Evolutionary conservation across 1,284 basidiomycete genomes (phyloP).

Genomic region (Spongispora temasekensis): DNA sequence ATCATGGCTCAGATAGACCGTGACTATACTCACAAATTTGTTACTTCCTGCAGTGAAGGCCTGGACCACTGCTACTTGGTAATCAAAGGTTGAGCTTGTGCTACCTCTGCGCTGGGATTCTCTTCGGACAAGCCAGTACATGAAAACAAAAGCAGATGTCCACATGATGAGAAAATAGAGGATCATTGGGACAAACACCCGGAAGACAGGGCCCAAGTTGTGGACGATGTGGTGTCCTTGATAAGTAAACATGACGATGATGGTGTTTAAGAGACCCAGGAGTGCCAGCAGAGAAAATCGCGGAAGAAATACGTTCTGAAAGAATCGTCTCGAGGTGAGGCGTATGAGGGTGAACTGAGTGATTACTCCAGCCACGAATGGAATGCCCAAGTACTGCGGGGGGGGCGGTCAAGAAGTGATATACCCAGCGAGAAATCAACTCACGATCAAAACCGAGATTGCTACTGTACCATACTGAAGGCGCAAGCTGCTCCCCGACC

Average conservation of each 20-base stretch:
- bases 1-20: neutral
- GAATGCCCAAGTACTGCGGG: slow-evolving; percentile 70
- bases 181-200: slow-evolving; percentile 78
- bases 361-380: slow-evolving; percentile 64
- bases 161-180: slow-evolving; percentile 84
- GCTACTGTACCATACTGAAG: slow-evolving; percentile 72
- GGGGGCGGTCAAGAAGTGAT: neutral
- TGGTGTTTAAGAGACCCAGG: slow-evolving; percentile 74
- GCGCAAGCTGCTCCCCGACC: slow-evolving; percentile 46
- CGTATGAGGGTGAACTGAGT: slow-evolving; percentile 64
- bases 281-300: slow-evolving; percentile 72
- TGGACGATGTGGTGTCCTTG: slow-evolving; percentile 45
- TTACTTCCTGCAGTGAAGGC: slow-evolving; percentile 61
- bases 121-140: slow-evolving; percentile 49
- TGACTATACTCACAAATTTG: slow-evolving; percentile 46
- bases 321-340: slow-evolving; percentile 49
- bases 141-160: slow-evolving; percentile 58
- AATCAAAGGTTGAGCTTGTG: slow-evolving; percentile 44
- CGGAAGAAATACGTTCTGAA: slow-evolving; percentile 64
- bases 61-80: slow-evolving; percentile 73
- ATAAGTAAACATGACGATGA: slow-evolving; percentile 77
- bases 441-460: slow-evolving; percentile 73
- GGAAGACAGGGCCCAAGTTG: slow-evolving; percentile 73
- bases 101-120: slow-evolving; percentile 22
- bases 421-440: slow-evolving; percentile 26